These are phyloP conservation scores for Cyclocybe aegerita DNA, from an alignment of 768 basidiomycete species.

Conservation along the genomic window DNA sequence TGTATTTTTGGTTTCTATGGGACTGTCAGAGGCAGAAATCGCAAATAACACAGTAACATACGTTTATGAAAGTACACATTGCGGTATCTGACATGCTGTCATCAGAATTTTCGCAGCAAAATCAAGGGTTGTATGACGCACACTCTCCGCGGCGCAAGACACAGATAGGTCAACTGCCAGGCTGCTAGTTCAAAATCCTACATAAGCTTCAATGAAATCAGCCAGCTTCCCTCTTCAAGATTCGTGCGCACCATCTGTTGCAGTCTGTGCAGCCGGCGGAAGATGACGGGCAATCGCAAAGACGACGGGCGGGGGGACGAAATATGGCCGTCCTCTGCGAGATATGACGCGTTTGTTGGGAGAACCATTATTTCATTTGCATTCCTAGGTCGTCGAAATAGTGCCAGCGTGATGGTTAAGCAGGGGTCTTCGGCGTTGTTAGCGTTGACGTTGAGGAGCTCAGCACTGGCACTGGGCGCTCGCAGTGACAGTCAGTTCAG, in stretches of 20 bases:
- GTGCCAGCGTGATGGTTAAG: slow-evolving; percentile 31
- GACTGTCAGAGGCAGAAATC: neutral
- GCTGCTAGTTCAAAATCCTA: slow-evolving; percentile 97
- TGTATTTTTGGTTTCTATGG: slow-evolving; percentile 91
- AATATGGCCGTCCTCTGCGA: slow-evolving; percentile 37
- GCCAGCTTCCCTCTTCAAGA: neutral
- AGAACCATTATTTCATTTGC: slow-evolving; percentile 37
- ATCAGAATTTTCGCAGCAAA: neutral
- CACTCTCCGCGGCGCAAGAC: slow-evolving; percentile 91
- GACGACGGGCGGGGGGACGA: slow-evolving; percentile 30
- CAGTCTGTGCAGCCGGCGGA: slow-evolving; percentile 76
- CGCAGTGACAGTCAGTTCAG: too few species aligned
- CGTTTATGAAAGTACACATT: slow-evolving; percentile 99
- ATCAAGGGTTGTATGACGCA: slow-evolving; percentile 34
- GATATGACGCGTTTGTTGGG: slow-evolving; percentile 36
- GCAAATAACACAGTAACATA: slow-evolving; percentile 34
- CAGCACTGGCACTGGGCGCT: neutral
- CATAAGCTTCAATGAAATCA: slow-evolving; percentile 1
- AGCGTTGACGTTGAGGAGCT: neutral
- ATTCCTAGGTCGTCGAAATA: slow-evolving; percentile 33
- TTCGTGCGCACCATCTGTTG: slow-evolving; percentile 74
- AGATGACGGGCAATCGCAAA: slow-evolving; percentile 73
- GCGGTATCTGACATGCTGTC: slow-evolving; percentile 59
- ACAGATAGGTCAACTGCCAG: slow-evolving; percentile 94
- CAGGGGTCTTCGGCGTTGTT: slow-evolving; percentile 3